Evolutionary conservation across 495 filamentous ascomycete species (phyloP), one percentile per base, ranked within the genome.

Genomic region (Talaromyces borbonicus): DNA sequence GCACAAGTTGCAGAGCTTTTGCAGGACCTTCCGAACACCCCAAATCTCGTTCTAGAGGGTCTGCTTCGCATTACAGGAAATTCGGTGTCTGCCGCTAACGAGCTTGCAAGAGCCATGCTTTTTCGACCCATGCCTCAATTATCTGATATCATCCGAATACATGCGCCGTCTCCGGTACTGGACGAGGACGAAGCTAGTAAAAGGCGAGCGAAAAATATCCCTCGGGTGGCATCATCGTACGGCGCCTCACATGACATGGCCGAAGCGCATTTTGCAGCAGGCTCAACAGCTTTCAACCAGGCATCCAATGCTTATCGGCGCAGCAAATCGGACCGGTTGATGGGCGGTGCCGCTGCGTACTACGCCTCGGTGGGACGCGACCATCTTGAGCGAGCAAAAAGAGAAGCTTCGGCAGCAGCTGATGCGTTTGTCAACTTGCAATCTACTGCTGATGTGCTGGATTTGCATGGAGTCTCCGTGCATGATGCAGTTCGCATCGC

Each of bases 391-490:
- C 59, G 65, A 22, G 66, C 70, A 0, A 71, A 67, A 47, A 58
- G 55, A 1, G 62, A 69, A 8, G 59, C 63, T 7, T 59, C 71
- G 0, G 65, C 65, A 1, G 72, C 74, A 0, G 82, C 85, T 0
- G 78, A 87, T 52, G 60, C 62, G 4, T 65, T 78, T 12, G 87
- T 87, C 1, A 65, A 75, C 4, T 50, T 56, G 1, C 78, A 86
- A 49, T 86, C 79, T 35, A 73, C 67, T 1, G 42, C 56, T 2
- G 63, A 60, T 48, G 62, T 57, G 51, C 62, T 94, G 8, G 89
- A 98, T 65, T 67, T 98, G 19, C 92, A 98, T 56, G 88, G 88
- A 8, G 77, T 93, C 11, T 80, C 71, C 18, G 90, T 96, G 1
- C 62, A 77, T 29, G 84, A 95, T 59, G 90, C 81, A 0, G 69